Percentiles rank a stretch among this genome's conserved stretches.
Conservation (phyloP, 495 filamentous ascomycete genomes). For the Aspergillus sclerotiicarbonarius region DNA sequence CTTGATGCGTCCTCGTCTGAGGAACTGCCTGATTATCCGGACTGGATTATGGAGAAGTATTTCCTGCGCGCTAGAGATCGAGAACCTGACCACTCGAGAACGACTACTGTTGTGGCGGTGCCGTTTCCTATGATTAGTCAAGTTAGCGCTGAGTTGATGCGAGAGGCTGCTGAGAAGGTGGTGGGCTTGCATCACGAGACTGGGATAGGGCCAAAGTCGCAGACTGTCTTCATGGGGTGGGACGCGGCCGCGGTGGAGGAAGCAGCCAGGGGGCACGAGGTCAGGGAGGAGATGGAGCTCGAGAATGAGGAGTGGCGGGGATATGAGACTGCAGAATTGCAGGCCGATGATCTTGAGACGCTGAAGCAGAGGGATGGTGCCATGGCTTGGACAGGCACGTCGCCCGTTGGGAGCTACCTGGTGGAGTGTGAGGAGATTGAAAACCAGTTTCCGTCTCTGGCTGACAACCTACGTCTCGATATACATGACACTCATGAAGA, state of each 20-base stretch:
- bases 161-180: conserved; percentile 1
- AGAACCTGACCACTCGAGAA: conserved; percentile 6
- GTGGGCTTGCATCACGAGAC: conserved; percentile 6
- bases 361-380: not conserved
- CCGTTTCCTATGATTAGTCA: not conserved
- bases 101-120: conserved; percentile 2
- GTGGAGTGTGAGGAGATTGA: conserved; percentile 9
- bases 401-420: conserved; percentile 7
- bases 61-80: conserved; percentile 1
- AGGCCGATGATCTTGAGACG: not conserved
- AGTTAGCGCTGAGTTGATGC: conserved; percentile 2
- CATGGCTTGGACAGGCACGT: not conserved
- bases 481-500: conserved; percentile 8
- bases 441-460: conserved; percentile 2
- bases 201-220: not conserved
- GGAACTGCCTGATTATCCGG: not conserved
- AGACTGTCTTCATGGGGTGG: conserved; percentile 10
- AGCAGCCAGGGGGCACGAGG: conserved; percentile 1
- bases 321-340: not conserved
- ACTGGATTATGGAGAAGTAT: conserved; percentile 7
- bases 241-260: not conserved
- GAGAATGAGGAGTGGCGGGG: not conserved
- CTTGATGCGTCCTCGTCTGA: not conserved
- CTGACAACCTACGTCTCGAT: not conserved
- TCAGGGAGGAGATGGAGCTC: conserved; percentile 7